phyloP scores from a whole-genome alignment of 2,329 filamentous ascomycete species.

The Xylariaceae sp. region DNA sequence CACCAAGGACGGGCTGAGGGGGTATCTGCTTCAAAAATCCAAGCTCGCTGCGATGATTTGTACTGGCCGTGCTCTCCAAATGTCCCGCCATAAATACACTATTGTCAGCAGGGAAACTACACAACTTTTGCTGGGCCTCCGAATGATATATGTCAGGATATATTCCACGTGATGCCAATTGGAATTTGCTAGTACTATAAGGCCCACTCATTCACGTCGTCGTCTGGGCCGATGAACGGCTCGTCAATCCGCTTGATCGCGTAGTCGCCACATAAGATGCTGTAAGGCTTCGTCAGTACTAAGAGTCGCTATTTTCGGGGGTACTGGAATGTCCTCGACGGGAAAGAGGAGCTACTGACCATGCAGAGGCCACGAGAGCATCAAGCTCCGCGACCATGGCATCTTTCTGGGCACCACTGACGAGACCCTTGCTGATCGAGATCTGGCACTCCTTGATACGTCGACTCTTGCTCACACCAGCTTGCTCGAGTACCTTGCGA shows the following conservation, averaged over 20 bases:
- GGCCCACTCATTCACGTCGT: conserved; percentile 78
- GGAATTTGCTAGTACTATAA: conserved; percentile 38
- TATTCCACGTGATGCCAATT: conserved; percentile 1
- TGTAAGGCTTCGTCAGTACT: conserved; percentile 37
- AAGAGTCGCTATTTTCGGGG: conserved; percentile 2
- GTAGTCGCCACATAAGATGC: conserved; percentile 90
- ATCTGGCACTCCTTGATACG: conserved; percentile 82
- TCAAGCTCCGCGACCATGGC: conserved; percentile 84
- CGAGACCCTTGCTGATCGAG: conserved; percentile 72
- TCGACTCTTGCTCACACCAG: conserved; percentile 69
- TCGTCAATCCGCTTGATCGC: conserved; percentile 93
- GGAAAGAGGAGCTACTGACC: conserved; percentile 51
- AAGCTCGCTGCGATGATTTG: conserved; percentile 2
- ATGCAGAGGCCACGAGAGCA: conserved; percentile 82
- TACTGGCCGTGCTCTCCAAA: neutral
- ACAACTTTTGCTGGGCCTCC: neutral
- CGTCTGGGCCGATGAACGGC: conserved; percentile 73
- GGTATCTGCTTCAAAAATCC: conserved; percentile 14
- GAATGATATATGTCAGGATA: neutral
- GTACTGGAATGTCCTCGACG: neutral
- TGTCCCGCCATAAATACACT: neutral
- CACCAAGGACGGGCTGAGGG: neutral
- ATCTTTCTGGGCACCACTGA: conserved; percentile 68
- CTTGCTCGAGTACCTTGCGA: conserved; percentile 76
- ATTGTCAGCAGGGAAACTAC: neutral